These are phyloP conservation scores for Royoungia palumana DNA, from an alignment of 768 basidiomycete genomes.

Conservation along the genomic window DNA sequence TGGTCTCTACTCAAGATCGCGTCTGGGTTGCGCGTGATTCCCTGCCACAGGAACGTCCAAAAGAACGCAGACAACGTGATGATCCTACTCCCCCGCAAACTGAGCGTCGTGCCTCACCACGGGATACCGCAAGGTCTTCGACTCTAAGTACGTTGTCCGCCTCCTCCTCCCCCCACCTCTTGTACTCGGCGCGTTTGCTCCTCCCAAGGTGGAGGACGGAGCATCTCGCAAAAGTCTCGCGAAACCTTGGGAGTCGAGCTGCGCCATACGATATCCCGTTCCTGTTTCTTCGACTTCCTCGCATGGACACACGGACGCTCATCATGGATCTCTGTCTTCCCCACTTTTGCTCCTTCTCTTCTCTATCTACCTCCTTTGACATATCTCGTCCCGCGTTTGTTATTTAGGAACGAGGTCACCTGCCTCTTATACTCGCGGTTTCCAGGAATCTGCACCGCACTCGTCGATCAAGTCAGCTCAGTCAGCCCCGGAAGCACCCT, in stretches of 20 bases:
- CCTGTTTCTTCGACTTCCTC: slow-evolving; percentile 38
- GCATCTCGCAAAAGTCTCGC: slow-evolving; percentile 36
- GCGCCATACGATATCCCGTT: slow-evolving; percentile 28
- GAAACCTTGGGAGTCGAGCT: slow-evolving; percentile 47
- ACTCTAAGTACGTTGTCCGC: slow-evolving; percentile 47
- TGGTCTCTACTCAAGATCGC: slow-evolving; percentile 26
- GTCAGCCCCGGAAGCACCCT: slow-evolving; percentile 8
- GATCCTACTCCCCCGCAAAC: slow-evolving; percentile 15
- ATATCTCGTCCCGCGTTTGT: slow-evolving; percentile 31
- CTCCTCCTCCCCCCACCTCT: slow-evolving; percentile 36
- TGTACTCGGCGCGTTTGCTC: slow-evolving; percentile 37
- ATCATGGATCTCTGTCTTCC: slow-evolving; percentile 38
- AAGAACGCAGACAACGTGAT: slow-evolving; percentile 27
- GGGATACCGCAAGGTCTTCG: slow-evolving; percentile 34
- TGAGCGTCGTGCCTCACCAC: slow-evolving; percentile 24
- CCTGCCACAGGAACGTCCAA: slow-evolving; percentile 15
- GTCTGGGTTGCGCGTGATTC: slow-evolving; percentile 16
- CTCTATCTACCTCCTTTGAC: slow-evolving; percentile 29
- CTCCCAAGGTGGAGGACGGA: slow-evolving; percentile 37
- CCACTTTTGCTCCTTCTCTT: slow-evolving; percentile 29
- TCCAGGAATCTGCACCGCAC: slow-evolving; percentile 20
- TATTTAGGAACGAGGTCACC: slow-evolving; percentile 43
- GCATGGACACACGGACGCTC: slow-evolving; percentile 41
- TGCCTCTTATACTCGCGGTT: slow-evolving; percentile 30
- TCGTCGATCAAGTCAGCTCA: slow-evolving; percentile 17